These are phyloP conservation scores for Nematocida parisii DNA, from an alignment of 371 early-diverging fungal species.

Conservation along the genomic window DNA sequence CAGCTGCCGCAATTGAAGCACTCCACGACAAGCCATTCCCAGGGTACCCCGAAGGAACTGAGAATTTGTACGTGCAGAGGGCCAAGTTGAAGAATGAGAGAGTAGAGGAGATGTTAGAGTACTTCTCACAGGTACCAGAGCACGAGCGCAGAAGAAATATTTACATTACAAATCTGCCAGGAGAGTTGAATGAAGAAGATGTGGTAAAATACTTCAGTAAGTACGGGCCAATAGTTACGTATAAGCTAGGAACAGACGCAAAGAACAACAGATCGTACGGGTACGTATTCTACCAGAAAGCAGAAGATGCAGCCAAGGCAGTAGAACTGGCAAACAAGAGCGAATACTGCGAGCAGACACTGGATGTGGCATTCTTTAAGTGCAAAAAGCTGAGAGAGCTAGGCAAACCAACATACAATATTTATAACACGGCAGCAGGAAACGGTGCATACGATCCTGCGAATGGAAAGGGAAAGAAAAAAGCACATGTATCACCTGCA, in stretches of 20 bases:
- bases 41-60: slow-evolving; percentile 71
- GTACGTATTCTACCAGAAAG: slow-evolving; percentile 65
- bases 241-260: slow-evolving; percentile 53
- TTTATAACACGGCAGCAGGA: slow-evolving; percentile 7
- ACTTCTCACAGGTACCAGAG: slow-evolving; percentile 7
- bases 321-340: slow-evolving; percentile 64
- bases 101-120: slow-evolving; percentile 84
- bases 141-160: slow-evolving; percentile 75
- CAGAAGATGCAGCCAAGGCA: slow-evolving; percentile 67
- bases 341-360: slow-evolving; percentile 58
- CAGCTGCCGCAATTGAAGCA: slow-evolving; percentile 86
- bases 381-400: slow-evolving; percentile 63
- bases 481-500: neutral
- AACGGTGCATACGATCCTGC: slow-evolving; percentile 24
- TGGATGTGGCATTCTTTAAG: slow-evolving; percentile 66
- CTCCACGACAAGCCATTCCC: slow-evolving; percentile 92
- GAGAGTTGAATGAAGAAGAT: slow-evolving; percentile 76
- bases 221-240: slow-evolving; percentile 73
- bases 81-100: slow-evolving; percentile 97
- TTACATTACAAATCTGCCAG: slow-evolving; percentile 91
- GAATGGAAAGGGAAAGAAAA: slow-evolving; percentile 10
- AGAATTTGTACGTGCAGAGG: slow-evolving; percentile 82
- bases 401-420: slow-evolving; percentile 28
- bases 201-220: slow-evolving; percentile 77
- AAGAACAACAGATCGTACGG: slow-evolving; percentile 61